Base-by-base conservation (phyloP, 2,329 filamentous ascomycete species). In the Trichothecium roseum region DNA sequence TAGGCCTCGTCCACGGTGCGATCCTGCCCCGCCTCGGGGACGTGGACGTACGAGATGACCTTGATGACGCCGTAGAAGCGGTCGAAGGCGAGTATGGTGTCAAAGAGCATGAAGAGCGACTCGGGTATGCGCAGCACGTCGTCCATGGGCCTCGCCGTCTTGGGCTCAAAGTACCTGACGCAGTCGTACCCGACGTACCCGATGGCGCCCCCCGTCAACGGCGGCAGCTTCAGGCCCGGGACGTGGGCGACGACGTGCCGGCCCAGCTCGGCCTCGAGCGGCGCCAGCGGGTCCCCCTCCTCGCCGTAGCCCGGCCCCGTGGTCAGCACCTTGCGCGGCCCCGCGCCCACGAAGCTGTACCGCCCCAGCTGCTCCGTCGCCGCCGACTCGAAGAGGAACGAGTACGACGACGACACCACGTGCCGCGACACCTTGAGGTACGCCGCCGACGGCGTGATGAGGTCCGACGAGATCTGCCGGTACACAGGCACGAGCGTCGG, bases 171-270 rank as follows among this genome's bases (percentile, higher is more conserved):
- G 62, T 96, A 96, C 53, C 81, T 80, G 50, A 98, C 85, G 58
- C 91, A 98, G 56, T 98, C 91, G 54, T 98, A 98, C 36, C 88
- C 88, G 5, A 96, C 86, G 57, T 96, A 98, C 40, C 91, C 91
- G 50, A 98, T 86, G 10, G 88, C 91, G 34, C 91, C 91, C 28
- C 88, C 91, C 0, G 84, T 85, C 62, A 98, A 66, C 18, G 85
- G 84, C 35, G 91, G 91, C 27, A 98, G 70, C 49, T 74, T 74
- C 50, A 96, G 64, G 1, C 80, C 84, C 1, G 91, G 88, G 4
- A 98, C 76, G 28, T 84, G 74, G 24, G 87, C 83, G 43, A 95
- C 84, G 18, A 84, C 74, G 56, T 79, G 82, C 51, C 83, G 69
- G 14, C 77, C 72, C 30, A 98, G 72, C 61, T 95, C 87, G 43